phyloP scores from a whole-genome alignment of 2,329 filamentous ascomycete genomes.

The Calonectria henricotiae region DNA sequence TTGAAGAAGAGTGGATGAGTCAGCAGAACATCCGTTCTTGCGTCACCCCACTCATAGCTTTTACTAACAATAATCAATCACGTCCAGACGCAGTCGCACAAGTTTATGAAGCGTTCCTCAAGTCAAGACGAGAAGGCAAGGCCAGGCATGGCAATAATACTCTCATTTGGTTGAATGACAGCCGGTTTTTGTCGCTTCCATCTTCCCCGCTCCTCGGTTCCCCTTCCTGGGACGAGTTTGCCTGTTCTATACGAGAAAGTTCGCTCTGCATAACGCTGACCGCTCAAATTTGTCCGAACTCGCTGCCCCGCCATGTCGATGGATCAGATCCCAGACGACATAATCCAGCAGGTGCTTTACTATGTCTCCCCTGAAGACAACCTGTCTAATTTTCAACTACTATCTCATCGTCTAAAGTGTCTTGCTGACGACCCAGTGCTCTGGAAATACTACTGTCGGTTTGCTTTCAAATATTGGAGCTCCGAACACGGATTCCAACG shows the following conservation, averaged over 20 bases:
- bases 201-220: neutral
- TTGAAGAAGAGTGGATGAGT: conserved; percentile 3
- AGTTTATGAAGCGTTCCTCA: conserved; percentile 31
- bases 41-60: conserved; percentile 43
- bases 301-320: conserved; percentile 58
- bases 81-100: conserved; percentile 12
- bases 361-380: conserved; percentile 73
- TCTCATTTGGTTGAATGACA: conserved; percentile 20
- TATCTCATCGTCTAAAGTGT: conserved; percentile 76
- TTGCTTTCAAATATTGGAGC: conserved; percentile 83
- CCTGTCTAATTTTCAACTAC: conserved; percentile 65
- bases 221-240: neutral
- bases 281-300: conserved; percentile 33
- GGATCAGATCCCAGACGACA: conserved; percentile 81
- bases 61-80: conserved; percentile 33
- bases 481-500: conserved; percentile 72
- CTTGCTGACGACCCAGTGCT: conserved; percentile 82
- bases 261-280: conserved; percentile 31
- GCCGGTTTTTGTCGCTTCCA: neutral
- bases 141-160: conserved; percentile 44
- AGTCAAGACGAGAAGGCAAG: conserved; percentile 27
- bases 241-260: conserved; percentile 22
- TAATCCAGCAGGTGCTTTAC: conserved; percentile 84
- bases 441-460: conserved; percentile 84
- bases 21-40: conserved; percentile 30